A percentile compares a stretch with the other conserved stretches of the same genome.
Conservation (phyloP, 192 early-diverging fungal genomes). For the Umbelopsis vinacea region DNA sequence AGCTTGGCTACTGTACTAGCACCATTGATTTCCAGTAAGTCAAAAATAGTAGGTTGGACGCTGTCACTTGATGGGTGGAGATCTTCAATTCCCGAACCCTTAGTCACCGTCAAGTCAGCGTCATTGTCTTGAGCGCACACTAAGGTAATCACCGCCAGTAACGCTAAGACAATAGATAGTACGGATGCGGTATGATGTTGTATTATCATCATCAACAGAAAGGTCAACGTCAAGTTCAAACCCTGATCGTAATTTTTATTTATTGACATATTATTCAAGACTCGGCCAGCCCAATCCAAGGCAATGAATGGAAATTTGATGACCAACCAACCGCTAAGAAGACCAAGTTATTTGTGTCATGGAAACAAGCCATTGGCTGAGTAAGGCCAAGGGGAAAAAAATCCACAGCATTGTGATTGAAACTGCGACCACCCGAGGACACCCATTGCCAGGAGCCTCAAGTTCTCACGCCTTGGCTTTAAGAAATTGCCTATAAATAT, state of each 20-base stretch:
- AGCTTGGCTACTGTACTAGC: not conserved
- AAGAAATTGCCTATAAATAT: not conserved
- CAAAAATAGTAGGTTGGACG: not conserved
- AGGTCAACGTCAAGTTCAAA: not conserved
- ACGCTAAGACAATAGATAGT: not conserved
- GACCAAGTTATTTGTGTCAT: not conserved
- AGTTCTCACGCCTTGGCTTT: constrained; percentile 14
- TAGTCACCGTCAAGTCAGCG: constrained; percentile 2
- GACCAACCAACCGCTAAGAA: too few relatives aligned
- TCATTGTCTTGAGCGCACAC: constrained; percentile 16
- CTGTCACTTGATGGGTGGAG: not conserved
- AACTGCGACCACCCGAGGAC: constrained; percentile 13
- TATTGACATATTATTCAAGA: too few relatives aligned
- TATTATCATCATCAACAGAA: not conserved
- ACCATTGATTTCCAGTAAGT: not conserved
- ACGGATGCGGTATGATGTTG: not conserved
- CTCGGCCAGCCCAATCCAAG: too few relatives aligned
- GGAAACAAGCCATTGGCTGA: not conserved
- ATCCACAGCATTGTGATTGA: not conserved
- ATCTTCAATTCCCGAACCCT: not conserved
- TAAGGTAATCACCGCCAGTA: constrained; percentile 3
- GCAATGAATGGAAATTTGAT: too few relatives aligned
- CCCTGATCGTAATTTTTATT: not conserved
- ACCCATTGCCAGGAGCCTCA: not conserved
- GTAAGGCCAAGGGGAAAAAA: not conserved